Base-by-base conservation (phyloP, 306 rosid genomes). In the Citrullus colocynthis region DNA sequence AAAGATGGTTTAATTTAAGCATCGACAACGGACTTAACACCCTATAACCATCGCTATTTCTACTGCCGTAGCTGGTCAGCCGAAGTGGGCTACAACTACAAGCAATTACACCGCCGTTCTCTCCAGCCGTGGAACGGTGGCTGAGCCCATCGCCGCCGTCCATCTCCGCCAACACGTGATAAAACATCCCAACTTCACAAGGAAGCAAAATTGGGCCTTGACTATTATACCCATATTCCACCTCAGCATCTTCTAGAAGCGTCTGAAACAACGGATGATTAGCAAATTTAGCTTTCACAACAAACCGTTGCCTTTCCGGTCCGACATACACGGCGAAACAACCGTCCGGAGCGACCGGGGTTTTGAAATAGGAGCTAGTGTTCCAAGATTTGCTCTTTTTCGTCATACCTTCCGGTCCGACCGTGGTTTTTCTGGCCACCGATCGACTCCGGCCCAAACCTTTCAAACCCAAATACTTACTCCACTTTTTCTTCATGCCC, bases 181-280 rank as follows among this genome's bases (percentile, higher is more conserved):
- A 75, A 80, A 93, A 93, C 20, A 86, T 80, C 37, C 79, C 85
- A 34, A 89, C 94, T 0, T 87, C 76, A 14, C 97, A 93, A 49
- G 96, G 97, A 64, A 93, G 88, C 80, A 87, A 82, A 6, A 91
- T 63, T 0, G 97, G 98, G 4, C 98, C 96, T 24, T 92, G 81
- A 20, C 86, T 82, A 21, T 42, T 63, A 28, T 82, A 83, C 0
- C 97, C 97, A 64, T 84, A 89, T 79, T 95, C 96, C 45, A 28
- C 44, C 78, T 91, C 91, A 4, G 95, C 93, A 18, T 84, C 88
- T 12, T 95, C 90, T 24, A 95, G 83, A 32, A 92, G 85, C 18
- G 60, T 78, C 84, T 75, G 78, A 83, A 95, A 92, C 77, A 84
- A 60, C 0, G 91, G 90, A 54, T 92, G 97, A 30, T 95, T 92